These are phyloP conservation scores for Cryptococcus sp. DNA, from an alignment of 1,284 basidiomycete genomes.

Conservation along the genomic window DNA sequence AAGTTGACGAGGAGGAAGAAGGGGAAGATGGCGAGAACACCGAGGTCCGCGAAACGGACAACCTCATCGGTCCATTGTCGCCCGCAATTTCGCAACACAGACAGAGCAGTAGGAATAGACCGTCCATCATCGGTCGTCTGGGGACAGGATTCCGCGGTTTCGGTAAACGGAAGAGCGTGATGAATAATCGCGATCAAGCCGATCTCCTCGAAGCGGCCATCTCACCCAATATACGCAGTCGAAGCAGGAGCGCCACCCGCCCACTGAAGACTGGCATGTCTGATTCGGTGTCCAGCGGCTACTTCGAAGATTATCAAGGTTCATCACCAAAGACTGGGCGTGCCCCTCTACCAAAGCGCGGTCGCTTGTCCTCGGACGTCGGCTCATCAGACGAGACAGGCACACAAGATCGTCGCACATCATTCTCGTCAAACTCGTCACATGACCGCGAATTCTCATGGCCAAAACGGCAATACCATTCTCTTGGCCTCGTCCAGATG, in stretches of 20 bases:
- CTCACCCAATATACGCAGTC: slow-evolving; percentile 22
- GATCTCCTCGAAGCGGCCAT: slow-evolving; percentile 50
- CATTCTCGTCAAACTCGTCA: slow-evolving; percentile 46
- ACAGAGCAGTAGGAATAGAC: slow-evolving; percentile 11
- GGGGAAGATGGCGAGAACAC: slow-evolving; percentile 64
- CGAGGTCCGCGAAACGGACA: slow-evolving; percentile 26
- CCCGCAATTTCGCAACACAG: slow-evolving; percentile 14
- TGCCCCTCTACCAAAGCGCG: slow-evolving; percentile 12
- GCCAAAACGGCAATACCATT: slow-evolving; percentile 20
- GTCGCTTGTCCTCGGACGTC: slow-evolving; percentile 31
- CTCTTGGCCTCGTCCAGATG: slow-evolving; percentile 38
- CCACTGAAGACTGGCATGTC: slow-evolving; percentile 8
- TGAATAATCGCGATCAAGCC: slow-evolving; percentile 34
- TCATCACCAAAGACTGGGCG: slow-evolving; percentile 15
- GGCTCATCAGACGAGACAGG: slow-evolving; percentile 29
- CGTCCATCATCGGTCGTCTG: slow-evolving; percentile 22
- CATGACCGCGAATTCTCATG: slow-evolving; percentile 32
- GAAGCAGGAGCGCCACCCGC: slow-evolving; percentile 17
- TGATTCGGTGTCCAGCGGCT: slow-evolving; percentile 15
- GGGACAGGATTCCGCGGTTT: slow-evolving; percentile 12
- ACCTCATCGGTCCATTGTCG: slow-evolving; percentile 22
- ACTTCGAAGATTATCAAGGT: slow-evolving; percentile 13
- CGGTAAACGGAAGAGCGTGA: slow-evolving; percentile 17
- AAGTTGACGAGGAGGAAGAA: slow-evolving; percentile 63
- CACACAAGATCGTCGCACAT: slow-evolving; percentile 37